phyloP scores from a whole-genome alignment of 108 stramenopile genomes.

The Cyclotella cryptica region DNA sequence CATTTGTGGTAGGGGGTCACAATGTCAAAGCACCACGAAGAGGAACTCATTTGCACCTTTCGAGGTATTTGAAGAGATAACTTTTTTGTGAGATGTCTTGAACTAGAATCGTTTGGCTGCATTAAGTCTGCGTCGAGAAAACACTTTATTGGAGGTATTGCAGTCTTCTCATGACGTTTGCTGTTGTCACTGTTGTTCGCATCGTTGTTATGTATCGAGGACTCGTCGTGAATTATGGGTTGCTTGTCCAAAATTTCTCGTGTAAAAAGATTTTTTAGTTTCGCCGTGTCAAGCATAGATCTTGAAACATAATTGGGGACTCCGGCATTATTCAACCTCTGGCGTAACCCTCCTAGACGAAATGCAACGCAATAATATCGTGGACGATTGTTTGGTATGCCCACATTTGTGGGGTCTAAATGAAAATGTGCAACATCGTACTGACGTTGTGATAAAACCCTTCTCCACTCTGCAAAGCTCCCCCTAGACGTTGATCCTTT shows the following conservation, averaged over 20 bases:
- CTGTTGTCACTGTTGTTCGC: not conserved
- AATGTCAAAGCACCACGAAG: conserved; percentile 92
- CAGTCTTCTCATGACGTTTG: not conserved
- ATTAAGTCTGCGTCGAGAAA: conserved; percentile 41
- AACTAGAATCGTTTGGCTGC: not conserved
- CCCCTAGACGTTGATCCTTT: conserved; percentile 10
- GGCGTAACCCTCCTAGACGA: conserved; percentile 19
- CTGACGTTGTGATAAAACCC: conserved; percentile 49
- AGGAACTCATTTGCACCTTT: conserved; percentile 54
- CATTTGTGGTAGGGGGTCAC: conserved; percentile 62
- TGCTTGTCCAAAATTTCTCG: conserved; percentile 24
- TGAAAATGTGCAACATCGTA: conserved; percentile 79
- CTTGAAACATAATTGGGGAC: not conserved
- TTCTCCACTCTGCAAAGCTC: conserved; percentile 63
- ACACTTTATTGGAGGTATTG: conserved; percentile 22
- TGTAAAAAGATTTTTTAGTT: conserved; percentile 20
- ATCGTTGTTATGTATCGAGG: not conserved
- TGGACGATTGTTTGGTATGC: conserved; percentile 90
- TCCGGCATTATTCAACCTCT: not conserved
- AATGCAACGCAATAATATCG: conserved; percentile 70
- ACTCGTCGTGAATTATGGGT: conserved; percentile 30
- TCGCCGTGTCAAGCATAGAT: not conserved
- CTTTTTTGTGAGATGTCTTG: conserved; percentile 20
- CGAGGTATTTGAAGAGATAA: conserved; percentile 58
- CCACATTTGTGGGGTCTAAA: conserved; percentile 80